Conservation (phyloP, 306 rosid species). For the Malus orientalis region DNA sequence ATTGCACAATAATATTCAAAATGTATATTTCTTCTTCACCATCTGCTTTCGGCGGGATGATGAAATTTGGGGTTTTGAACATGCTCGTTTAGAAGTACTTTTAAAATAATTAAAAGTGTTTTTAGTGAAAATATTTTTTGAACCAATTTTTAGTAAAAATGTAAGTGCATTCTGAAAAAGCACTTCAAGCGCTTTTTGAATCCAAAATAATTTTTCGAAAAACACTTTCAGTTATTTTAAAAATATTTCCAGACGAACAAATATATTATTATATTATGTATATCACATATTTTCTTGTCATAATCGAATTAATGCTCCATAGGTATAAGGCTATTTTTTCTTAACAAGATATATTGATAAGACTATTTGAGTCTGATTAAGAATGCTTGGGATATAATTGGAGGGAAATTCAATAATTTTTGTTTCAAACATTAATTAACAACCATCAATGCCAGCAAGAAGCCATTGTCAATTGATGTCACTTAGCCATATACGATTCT, state of each 20-base stretch:
- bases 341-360: too few relatives aligned
- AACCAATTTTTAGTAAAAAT: too few relatives aligned
- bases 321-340: too few relatives aligned
- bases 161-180: too few relatives aligned
- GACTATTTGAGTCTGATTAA: background rate
- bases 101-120: too few relatives aligned
- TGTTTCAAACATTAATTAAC: background rate
- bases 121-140: too few relatives aligned
- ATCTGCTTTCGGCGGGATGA: slow-evolving; percentile 1
- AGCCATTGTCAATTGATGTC: background rate
- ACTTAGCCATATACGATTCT: background rate
- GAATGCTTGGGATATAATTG: background rate
- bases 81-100: too few relatives aligned
- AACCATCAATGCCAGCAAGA: background rate
- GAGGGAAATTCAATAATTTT: background rate
- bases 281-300: background rate
- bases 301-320: background rate
- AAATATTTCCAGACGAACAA: too few relatives aligned
- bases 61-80: background rate
- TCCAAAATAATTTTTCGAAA: too few relatives aligned
- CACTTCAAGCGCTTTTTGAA: too few relatives aligned
- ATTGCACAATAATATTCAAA: background rate
- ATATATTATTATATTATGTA: too few relatives aligned
- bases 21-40: background rate
- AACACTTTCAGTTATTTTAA: too few relatives aligned